These are phyloP conservation scores for Candida endomychidarum DNA, from an alignment of 805 yeast species.

Conservation along the genomic window DNA sequence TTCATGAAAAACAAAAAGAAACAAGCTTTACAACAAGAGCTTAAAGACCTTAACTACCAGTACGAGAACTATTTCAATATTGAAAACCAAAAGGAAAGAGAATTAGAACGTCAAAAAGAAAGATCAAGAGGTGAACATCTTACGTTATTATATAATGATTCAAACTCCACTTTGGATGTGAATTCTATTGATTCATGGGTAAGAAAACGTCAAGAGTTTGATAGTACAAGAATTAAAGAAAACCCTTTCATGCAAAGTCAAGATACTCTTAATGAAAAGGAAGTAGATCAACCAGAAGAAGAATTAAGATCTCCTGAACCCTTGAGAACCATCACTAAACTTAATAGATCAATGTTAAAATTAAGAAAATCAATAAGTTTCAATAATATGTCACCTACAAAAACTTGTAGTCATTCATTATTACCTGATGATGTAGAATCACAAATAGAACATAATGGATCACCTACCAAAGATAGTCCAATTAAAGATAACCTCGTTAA, in stretches of 20 bases:
- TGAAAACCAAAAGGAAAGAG: slow-evolving; percentile 19
- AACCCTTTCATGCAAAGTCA: slow-evolving; percentile 21
- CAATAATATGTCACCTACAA: slow-evolving; percentile 13
- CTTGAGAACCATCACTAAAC: slow-evolving; percentile 13
- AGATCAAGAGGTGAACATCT: neutral
- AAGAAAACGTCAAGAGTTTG: slow-evolving; percentile 49
- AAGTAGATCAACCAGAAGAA: neutral
- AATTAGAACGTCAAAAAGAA: slow-evolving; percentile 2
- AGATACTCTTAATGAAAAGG: slow-evolving; percentile 14
- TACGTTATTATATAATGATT: slow-evolving; percentile 23
- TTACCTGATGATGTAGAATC: slow-evolving; percentile 15
- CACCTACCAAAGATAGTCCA: neutral
- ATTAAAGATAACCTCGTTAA: neutral
- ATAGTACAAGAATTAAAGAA: slow-evolving; percentile 18
- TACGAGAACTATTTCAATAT: slow-evolving; percentile 27
- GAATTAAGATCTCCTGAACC: slow-evolving; percentile 13
- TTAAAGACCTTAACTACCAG: slow-evolving; percentile 27
- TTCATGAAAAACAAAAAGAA: slow-evolving; percentile 22
- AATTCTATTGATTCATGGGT: slow-evolving; percentile 55
- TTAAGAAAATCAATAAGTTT: slow-evolving; percentile 18
- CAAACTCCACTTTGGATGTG: slow-evolving; percentile 42
- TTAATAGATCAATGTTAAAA: slow-evolving; percentile 16
- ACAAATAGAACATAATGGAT: slow-evolving; percentile 10
- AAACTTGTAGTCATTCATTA: slow-evolving; percentile 3
- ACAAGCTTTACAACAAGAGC: slow-evolving; percentile 19